phyloP scores from a whole-genome alignment of 73 alveolate genomes.

The Paramecium bursaria region DNA sequence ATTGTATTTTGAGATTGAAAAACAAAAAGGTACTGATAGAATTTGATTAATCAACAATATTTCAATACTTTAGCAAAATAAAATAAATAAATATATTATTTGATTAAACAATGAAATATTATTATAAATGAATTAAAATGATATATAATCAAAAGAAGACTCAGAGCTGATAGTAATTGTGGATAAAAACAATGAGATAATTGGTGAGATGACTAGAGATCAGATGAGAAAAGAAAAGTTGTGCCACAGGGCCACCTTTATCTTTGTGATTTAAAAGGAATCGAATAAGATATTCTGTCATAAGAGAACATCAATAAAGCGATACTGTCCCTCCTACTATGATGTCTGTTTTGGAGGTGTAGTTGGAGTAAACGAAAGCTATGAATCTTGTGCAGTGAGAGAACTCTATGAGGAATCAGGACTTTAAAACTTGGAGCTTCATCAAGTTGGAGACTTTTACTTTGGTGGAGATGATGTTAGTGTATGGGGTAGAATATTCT shows the following conservation, averaged over 20 bases:
- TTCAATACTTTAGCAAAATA: no score
- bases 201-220: constrained; percentile 73
- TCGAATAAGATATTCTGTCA: constrained; percentile 77
- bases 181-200: constrained; percentile 78
- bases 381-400: constrained; percentile 70
- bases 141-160: constrained; percentile 36
- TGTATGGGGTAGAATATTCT: constrained; percentile 74
- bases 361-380: constrained; percentile 77
- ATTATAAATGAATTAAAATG: not conserved
- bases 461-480: constrained; percentile 58
- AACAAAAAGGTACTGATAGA: no score
- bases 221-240: constrained; percentile 80
- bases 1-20: no score
- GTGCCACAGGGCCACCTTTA: constrained; percentile 87
- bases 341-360: constrained; percentile 89
- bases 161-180: constrained; percentile 77
- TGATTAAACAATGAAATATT: no score
- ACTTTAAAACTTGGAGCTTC: constrained; percentile 36
- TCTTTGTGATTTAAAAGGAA: constrained; percentile 75
- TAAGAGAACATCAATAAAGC: constrained; percentile 79
- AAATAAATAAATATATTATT: no score
- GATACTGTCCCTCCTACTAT: constrained; percentile 89
- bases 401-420: constrained; percentile 80
- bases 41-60: no score
- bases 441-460: constrained; percentile 48